phyloP scores from a whole-genome alignment of 208 protist species.

The Trypanosomatidae sp. region DNA sequence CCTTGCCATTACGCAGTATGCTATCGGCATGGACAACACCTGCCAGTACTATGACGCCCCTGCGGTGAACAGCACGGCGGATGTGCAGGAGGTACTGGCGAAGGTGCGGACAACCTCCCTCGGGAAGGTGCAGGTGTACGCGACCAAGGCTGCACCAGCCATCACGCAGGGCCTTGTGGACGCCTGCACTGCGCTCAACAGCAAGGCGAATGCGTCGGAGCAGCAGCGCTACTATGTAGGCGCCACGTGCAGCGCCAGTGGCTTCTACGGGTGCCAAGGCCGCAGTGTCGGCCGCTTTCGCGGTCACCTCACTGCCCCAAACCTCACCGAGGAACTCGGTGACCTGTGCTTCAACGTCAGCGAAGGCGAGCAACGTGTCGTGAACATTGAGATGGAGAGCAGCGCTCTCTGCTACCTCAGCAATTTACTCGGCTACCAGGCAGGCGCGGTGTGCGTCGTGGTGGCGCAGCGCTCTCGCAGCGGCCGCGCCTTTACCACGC shows the following conservation, averaged over 20 bases:
- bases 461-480: conserved; percentile 44
- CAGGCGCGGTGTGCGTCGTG: conserved; percentile 64
- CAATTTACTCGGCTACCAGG: conserved; percentile 63
- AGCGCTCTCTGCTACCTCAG: conserved; percentile 68
- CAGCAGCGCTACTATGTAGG: conserved; percentile 58
- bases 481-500: conserved; percentile 40
- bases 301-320: conserved; percentile 42
- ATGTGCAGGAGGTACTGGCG: conserved; percentile 45
- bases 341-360: conserved; percentile 44
- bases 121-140: conserved; percentile 57
- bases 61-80: conserved; percentile 22
- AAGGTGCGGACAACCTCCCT: conserved; percentile 40
- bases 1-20: conserved; percentile 65
- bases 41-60: conserved; percentile 64
- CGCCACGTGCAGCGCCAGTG: conserved; percentile 58
- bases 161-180: conserved; percentile 50
- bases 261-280: conserved; percentile 84
- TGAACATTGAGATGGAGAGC: conserved; percentile 86
- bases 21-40: conserved; percentile 81
- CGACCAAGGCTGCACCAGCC: conserved; percentile 48
- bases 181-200: conserved; percentile 43
- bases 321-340: conserved; percentile 55
- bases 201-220: conserved; percentile 11
- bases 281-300: conserved; percentile 62
- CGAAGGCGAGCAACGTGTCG: conserved; percentile 42